Base-by-base conservation (phyloP, 202 grass and related monocot genomes). In the Hordeum pubiflorum region DNA sequence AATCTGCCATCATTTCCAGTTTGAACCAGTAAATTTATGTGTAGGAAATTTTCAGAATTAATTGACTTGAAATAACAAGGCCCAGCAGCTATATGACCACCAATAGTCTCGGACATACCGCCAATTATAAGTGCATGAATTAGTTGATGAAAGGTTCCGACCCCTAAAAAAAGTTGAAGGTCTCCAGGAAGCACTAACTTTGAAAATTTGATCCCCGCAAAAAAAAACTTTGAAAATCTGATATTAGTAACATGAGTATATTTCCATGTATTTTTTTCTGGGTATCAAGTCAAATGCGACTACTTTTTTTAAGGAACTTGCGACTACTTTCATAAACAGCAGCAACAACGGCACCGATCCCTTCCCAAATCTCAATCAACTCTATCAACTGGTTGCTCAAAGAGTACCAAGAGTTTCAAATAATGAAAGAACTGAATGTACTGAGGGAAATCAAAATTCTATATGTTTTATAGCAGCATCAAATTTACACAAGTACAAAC, bases 381-480 rank as follows among this genome's bases (percentile, higher is more conserved):
- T 90, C 90, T 71, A 77, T 93, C 90, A 58, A 95, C 92, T 58
- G 96, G 96, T 76, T 98, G 92, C 85, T 98, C 92, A 89, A 98
- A 93, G 32, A 98, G 85, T 71, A 93, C 78, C 78, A 76, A 90
- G 92, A 48, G 63, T 90, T 15, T 74, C 5, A 66, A 56, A 64
- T 2, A 72, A 17, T 0, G 0, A 78, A 69, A 72, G 15, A 5
- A 46, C 13, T 15, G 13, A 15, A 46, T 3, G 14, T 46, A 46
- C 43, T 0, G 13, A 46, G 11, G 1, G 14, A 13, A 50, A 46
- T 5, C 4, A 15, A 46, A 46, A 13, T 15, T 15, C 13, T 46
- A 14, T 46, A 1, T 46, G 14, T 46, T 13, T 61, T 85, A 22
- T 41, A 78, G 50, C 44, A 65, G 21, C 12, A 60, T 58, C 21